These are phyloP conservation scores for Kodamaea ohmeri DNA, from an alignment of 1,139 yeast species.

Conservation along the genomic window DNA sequence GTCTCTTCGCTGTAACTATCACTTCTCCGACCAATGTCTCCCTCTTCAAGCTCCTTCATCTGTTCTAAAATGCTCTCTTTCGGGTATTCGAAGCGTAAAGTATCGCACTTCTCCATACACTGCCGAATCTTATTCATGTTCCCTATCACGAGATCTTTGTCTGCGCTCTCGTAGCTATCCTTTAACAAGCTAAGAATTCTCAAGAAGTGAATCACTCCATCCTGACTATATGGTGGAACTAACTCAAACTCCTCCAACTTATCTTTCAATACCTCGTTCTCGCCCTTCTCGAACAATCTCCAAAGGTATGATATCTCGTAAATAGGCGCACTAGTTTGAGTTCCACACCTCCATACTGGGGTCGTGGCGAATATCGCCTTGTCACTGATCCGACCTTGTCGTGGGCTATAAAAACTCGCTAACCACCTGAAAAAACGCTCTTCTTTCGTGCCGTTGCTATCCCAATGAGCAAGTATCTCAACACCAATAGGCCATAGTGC, in stretches of 20 bases:
- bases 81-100: conserved; percentile 31
- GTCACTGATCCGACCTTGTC: neutral
- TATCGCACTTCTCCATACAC: conserved; percentile 29
- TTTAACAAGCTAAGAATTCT: conserved; percentile 28
- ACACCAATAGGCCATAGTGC: conserved; percentile 61
- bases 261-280: conserved; percentile 26
- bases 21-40: conserved; percentile 4
- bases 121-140: conserved; percentile 20
- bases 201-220: conserved; percentile 41
- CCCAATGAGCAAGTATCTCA: conserved; percentile 28
- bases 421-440: conserved; percentile 39
- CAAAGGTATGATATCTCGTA: conserved; percentile 38
- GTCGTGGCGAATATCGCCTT: conserved; percentile 17
- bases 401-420: conserved; percentile 23
- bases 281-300: conserved; percentile 30
- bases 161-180: conserved; percentile 13
- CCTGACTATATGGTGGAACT: conserved; percentile 44
- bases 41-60: conserved; percentile 9
- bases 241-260: conserved; percentile 40
- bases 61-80: conserved; percentile 20
- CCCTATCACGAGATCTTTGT: conserved; percentile 11
- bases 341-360: conserved; percentile 42
- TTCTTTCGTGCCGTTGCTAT: conserved; percentile 16
- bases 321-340: conserved; percentile 36
- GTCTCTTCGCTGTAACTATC: conserved; percentile 6